Base-by-base conservation (phyloP, 306 rosid species). In the Glycine latifolia region DNA sequence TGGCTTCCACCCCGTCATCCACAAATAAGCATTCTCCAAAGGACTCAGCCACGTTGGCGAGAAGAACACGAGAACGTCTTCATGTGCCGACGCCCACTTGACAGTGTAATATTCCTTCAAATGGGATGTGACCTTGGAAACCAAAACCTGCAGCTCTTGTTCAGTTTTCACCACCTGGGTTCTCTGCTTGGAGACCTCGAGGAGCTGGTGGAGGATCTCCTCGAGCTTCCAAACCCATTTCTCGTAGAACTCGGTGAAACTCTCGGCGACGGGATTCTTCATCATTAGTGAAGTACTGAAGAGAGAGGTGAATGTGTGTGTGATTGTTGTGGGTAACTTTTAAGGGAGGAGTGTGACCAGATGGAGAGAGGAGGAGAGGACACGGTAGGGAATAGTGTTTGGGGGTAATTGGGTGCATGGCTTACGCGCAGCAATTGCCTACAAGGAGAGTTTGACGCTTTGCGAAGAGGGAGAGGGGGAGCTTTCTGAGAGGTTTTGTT, bases 1-100 rank as follows among this genome's bases (percentile, higher is more conserved):
- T 0, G 87, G 87, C 49, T 79, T 84, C 84, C 84, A 84, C 7
- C 87, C 87, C 0, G 87, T 79, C 10, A 84, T 16, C 87, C 87
- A 84, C 0, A 15, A 56, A 54, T 49, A 53, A 15, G 84, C 69
- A 44, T 59, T 75, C 66, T 84, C 87, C 62, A 84, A 16, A n/a
- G 87, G 84, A 10, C n/a, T 79, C 6, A 79, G 3, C 87, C 84
- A 84, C 0, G 63, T 2, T 0, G 92, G 91, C 3, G 84, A 35
- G 55, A 89, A 94, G 87, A 94, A 94, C 1, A 87, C 87, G 0
- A 89, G 73, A 13, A 88, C 93, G 14, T 91, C 91, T 13, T 85
- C 89, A 16, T 60, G 88, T 13, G 92, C 98, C 0, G 79, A 15
- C 3, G 89, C 88, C 97, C 97, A 94, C 79, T 92, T 94, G 3